These are phyloP conservation scores for Cladorrhinum sp. DNA, from an alignment of 2,329 filamentous ascomycete genomes.

Conservation along the genomic window DNA sequence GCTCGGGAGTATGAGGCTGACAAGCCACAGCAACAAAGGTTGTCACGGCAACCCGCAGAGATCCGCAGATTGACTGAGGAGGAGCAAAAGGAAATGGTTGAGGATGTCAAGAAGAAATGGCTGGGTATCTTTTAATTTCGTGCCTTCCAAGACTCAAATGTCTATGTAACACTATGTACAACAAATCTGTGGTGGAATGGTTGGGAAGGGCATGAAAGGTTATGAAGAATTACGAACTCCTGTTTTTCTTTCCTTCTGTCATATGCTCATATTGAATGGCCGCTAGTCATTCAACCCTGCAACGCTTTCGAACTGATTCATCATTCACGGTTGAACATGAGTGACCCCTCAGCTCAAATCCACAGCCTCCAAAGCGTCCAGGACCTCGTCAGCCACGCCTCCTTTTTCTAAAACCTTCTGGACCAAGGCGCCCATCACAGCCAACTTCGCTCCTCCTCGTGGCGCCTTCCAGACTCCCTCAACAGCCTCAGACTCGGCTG, in stretches of 20 bases:
- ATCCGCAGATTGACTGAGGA: conserved; percentile 16
- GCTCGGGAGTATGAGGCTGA: conserved; percentile 17
- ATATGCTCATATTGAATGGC: not conserved
- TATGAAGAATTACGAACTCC: conserved; percentile 1
- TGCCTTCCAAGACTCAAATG: conserved; percentile 2
- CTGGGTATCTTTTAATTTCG: conserved; percentile 70
- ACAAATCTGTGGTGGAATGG: not conserved
- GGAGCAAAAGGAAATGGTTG: conserved; percentile 16
- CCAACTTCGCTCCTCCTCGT: conserved; percentile 76
- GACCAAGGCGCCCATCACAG: conserved; percentile 69
- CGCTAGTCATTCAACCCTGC: not conserved
- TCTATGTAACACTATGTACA: conserved; percentile 12
- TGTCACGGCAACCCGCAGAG: conserved; percentile 23
- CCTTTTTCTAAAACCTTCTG: conserved; percentile 72
- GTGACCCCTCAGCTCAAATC: conserved; percentile 53
- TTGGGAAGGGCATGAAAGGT: not conserved
- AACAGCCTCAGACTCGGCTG: conserved; percentile 52
- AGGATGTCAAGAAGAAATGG: conserved; percentile 66
- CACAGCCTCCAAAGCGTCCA: conserved; percentile 75
- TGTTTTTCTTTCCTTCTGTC: not conserved
- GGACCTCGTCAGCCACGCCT: conserved; percentile 81
- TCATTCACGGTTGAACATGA: not conserved
- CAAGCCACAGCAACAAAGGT: conserved; percentile 30
- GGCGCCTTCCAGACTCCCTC: conserved; percentile 85
- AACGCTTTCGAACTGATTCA: not conserved